phyloP scores from a whole-genome alignment of 768 basidiomycete genomes.

The Kwoniella dendrophila region DNA sequence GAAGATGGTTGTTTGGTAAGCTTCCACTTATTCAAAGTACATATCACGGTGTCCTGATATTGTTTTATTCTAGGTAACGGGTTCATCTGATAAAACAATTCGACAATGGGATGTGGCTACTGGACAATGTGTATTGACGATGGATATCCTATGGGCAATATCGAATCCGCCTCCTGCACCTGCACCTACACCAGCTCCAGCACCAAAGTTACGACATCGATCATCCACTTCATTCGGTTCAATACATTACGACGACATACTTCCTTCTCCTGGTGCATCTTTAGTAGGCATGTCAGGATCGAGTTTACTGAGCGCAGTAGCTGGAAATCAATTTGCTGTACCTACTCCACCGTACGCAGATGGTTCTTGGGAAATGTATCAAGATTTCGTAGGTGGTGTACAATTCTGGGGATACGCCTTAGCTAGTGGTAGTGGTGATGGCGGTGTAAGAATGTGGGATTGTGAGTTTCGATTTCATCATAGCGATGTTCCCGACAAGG shows the following conservation, averaged over 20 bases:
- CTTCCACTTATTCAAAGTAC: too few species aligned
- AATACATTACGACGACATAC: conserved; percentile 49
- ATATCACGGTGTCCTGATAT: too few species aligned
- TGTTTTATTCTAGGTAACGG: too few species aligned
- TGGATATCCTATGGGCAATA: conserved; percentile 99
- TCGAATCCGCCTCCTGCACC: conserved; percentile 70
- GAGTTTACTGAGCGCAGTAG: conserved; percentile 59
- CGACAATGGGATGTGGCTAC: conserved; percentile 98
- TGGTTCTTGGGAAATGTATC: conserved; percentile 90
- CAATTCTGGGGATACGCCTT: conserved; percentile 99
- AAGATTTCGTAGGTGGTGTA: conserved; percentile 95
- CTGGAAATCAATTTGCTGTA: conserved; percentile 69
- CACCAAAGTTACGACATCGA: conserved; percentile 40
- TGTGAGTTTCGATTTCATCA: conserved; percentile 64
- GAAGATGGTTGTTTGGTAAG: conserved; percentile 89
- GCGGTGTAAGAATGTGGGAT: conserved; percentile 99
- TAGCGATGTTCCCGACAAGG: background rate
- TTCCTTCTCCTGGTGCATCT: conserved; percentile 43
- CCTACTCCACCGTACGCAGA: conserved; percentile 86
- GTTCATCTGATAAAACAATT: conserved; percentile 95
- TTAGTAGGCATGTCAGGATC: conserved; percentile 50
- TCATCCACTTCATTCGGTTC: conserved; percentile 51
- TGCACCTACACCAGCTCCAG: conserved; percentile 15
- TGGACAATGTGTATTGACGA: conserved; percentile 97
- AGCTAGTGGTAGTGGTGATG: conserved; percentile 95